Conservation (phyloP, 2,329 filamentous ascomycete species). For the Canariomyces notabilis region DNA sequence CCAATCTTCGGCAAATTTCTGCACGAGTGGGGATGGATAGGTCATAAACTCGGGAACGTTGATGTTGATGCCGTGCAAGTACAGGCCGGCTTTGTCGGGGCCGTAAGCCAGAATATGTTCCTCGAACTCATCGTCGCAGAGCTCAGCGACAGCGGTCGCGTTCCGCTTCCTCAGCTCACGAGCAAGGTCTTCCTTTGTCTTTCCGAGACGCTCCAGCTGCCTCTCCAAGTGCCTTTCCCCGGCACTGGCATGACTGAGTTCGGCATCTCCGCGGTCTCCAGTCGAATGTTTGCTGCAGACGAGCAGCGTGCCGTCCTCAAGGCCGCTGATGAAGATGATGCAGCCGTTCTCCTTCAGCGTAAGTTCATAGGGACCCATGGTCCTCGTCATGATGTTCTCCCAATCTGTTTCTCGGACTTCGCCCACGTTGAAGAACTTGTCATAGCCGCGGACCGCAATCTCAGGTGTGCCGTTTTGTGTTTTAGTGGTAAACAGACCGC, state of each 20-base stretch:
- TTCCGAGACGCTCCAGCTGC: constrained; percentile 73
- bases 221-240: constrained; percentile 78
- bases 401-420: constrained; percentile 81
- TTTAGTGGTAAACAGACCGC: constrained; percentile 85
- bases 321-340: constrained; percentile 92
- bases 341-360: constrained; percentile 99
- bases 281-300: constrained; percentile 99
- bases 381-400: constrained; percentile 69
- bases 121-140: constrained; percentile 94
- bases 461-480: constrained; percentile 61
- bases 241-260: constrained; percentile 74
- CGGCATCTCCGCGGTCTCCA: constrained; percentile 65
- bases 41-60: constrained; percentile 91
- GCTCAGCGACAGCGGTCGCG: constrained; percentile 88
- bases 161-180: constrained; percentile 72
- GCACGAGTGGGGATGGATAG: constrained; percentile 75
- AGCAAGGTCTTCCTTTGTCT: constrained; percentile 73
- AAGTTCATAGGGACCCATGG: constrained; percentile 84
- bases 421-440: constrained; percentile 96
- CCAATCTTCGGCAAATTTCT: constrained; percentile 86
- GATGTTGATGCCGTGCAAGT: constrained; percentile 92
- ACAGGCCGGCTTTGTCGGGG: constrained; percentile 77
- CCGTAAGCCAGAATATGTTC: constrained; percentile 93
- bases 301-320: constrained; percentile 82
- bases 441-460: constrained; percentile 86